phyloP scores from a whole-genome alignment of 345 rosid species.

The Raphanus raphanistrum region DNA sequence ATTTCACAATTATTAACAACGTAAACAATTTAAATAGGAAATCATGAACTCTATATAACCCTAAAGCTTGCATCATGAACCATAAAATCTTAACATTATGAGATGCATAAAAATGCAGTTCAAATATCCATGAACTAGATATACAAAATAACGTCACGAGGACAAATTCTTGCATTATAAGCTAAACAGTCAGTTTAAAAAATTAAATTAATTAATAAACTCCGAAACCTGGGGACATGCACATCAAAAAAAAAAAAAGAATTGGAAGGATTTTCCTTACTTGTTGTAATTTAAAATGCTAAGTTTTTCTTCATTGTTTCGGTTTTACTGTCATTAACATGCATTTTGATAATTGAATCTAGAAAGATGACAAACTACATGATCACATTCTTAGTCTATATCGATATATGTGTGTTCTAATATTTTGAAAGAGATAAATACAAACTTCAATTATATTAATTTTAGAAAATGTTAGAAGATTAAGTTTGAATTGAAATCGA shows the following conservation, averaged over 20 bases:
- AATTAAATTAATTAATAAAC: neutral
- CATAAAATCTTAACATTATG: neutral
- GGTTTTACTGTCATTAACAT: neutral
- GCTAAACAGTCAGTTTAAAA: neutral
- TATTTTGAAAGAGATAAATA: no score
- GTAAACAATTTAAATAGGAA: neutral
- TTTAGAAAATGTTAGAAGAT: neutral
- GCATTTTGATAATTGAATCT: neutral
- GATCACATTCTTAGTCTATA: neutral
- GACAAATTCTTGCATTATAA: neutral
- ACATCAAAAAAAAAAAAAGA: neutral
- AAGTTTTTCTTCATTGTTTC: neutral
- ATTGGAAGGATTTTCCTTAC: neutral
- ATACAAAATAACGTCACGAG: neutral
- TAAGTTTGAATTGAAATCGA: neutral
- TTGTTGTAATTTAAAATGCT: neutral
- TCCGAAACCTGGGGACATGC: neutral
- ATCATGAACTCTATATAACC: neutral
- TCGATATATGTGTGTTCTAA: neutral
- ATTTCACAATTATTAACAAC: neutral
- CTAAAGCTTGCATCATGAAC: neutral
- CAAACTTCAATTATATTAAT: neutral
- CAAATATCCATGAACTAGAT: neutral
- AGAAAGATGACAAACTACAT: neutral
- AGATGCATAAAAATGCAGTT: neutral